Evolutionary conservation across 1,139 yeast genomes (phyloP).

Genomic region (Debaryomycetaceae sp.): DNA sequence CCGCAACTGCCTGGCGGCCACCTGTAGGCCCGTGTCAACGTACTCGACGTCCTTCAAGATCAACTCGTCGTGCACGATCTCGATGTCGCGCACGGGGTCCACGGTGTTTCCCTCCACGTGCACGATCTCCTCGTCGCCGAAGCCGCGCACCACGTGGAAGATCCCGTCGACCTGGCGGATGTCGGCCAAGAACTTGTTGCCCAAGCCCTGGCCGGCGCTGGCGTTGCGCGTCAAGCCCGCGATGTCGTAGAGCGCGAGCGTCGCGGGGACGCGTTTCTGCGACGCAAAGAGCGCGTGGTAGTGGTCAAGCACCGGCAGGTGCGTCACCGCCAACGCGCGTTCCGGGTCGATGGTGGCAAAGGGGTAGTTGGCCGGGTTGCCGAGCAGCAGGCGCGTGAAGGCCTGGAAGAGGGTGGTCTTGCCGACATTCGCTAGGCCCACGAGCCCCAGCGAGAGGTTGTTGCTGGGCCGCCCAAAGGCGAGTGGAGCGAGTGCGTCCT

Average conservation of each 20-base stretch:
- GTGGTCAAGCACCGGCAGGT: constrained; percentile 38
- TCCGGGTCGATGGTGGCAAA: constrained; percentile 74
- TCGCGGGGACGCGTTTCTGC: constrained; percentile 41
- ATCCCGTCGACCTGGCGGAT: constrained; percentile 67
- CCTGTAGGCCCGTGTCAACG: constrained; percentile 45
- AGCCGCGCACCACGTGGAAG: constrained; percentile 61
- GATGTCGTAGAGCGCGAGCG: constrained; percentile 54
- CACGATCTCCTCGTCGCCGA: constrained; percentile 55
- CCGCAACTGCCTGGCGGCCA: constrained; percentile 30
- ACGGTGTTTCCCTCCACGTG: constrained; percentile 53
- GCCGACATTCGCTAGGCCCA: constrained; percentile 71
- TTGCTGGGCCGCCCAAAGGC: constrained; percentile 48
- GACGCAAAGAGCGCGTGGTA: constrained; percentile 37
- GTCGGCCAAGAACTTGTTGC: constrained; percentile 63
- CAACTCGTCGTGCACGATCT: constrained; percentile 61
- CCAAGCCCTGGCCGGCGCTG: constrained; percentile 65
- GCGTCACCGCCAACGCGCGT: constrained; percentile 50
- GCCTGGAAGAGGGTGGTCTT: constrained; percentile 58
- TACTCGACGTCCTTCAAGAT: constrained; percentile 63
- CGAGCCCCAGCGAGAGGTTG: constrained; percentile 46
- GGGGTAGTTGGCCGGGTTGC: constrained; percentile 74
- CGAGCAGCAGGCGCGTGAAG: constrained; percentile 59
- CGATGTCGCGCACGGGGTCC: constrained; percentile 61
- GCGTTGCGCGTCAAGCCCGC: constrained; percentile 73
- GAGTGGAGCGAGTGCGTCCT: background rate